phyloP scores from a whole-genome alignment of 495 filamentous ascomycete species.

The Immersiella caudata region DNA sequence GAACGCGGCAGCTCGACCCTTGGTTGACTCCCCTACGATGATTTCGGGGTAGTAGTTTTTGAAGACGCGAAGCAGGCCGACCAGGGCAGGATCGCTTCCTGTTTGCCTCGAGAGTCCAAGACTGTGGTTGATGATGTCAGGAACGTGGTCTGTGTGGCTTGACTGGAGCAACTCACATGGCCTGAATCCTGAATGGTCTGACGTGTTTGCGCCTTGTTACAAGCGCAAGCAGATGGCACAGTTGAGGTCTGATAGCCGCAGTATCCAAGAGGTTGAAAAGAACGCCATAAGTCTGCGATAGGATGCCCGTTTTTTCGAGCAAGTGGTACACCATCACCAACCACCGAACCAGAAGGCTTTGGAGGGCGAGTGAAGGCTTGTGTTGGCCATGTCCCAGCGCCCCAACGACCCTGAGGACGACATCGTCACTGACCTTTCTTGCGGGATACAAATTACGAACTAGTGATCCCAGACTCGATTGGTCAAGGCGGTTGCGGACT shows the following conservation, averaged over 20 bases:
- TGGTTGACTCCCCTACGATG: constrained; percentile 67
- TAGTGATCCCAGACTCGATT: constrained; percentile 66
- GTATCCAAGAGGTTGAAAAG: constrained; percentile 86
- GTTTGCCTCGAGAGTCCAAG: constrained; percentile 62
- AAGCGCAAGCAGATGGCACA: constrained; percentile 83
- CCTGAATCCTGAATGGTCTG: constrained; percentile 79
- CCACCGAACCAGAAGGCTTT: constrained; percentile 74
- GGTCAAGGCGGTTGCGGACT: constrained; percentile 69
- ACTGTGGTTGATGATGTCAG: constrained; percentile 36
- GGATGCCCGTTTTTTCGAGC: constrained; percentile 63
- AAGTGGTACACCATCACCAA: constrained; percentile 76
- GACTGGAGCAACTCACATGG: constrained; percentile 60
- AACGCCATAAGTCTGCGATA: constrained; percentile 74
- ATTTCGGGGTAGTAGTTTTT: constrained; percentile 92
- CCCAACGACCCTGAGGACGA: constrained; percentile 69
- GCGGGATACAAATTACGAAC: constrained; percentile 77
- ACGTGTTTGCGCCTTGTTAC: constrained; percentile 88
- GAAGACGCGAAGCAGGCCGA: constrained; percentile 78
- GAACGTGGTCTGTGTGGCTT: not conserved
- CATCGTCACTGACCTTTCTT: constrained; percentile 59
- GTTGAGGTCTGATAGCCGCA: constrained; percentile 64
- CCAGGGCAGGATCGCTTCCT: constrained; percentile 72
- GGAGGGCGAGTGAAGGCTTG: constrained; percentile 74
- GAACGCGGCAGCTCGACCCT: constrained; percentile 58
- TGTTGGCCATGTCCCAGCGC: constrained; percentile 75